Base-by-base conservation (phyloP, 441 rosid species). In the Lepidium campestre region DNA sequence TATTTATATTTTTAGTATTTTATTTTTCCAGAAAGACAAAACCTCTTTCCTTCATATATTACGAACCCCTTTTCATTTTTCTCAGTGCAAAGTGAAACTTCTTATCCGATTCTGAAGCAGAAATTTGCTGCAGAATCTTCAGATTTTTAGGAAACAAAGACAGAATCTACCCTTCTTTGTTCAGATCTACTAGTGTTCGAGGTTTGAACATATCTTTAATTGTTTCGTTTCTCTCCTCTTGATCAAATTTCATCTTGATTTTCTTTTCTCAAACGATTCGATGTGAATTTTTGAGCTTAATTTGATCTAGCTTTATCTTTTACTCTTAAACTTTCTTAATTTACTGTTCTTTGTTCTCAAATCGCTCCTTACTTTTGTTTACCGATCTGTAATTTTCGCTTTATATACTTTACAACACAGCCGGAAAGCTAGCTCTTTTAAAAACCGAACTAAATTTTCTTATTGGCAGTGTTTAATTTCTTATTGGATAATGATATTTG, bases 61-160 rank as follows among this genome's bases (percentile, higher is more conserved):
- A 59, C 72, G 67, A 72, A 59, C 62, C 45, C 15, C 44, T 45
- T 49, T 72, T 58, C 76, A 50, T 66, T 53, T 52, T 34, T 18
- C 49, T 58, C 29, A 50, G 67, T 58, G 25, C 66, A 71, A 72
- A 72, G 62, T 58, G 67, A 65, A 70, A 23, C 71, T 72, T 57
- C 72, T 72, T 72, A 72, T 72, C 72, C 67, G 62, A 72, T 65
- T 65, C 62, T 36, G 50, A 65, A 72, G 72, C 76, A 49, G 62
- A 49, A 49, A 45, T 42, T 65, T 57, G 62, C 67, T 72, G 48
- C 36, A 45, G 67, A 65, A 72, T 66, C 76, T 67, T 65, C 53
- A 47, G 46, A 56, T 62, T 55, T 49, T 56, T 5, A 47, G 4
- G 19, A 57, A 20, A 20, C 55, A 31, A 40, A 2, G 22, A 27